Conservation (phyloP, 2,329 filamentous ascomycete genomes). For the Phialocephala subalpina region DNA sequence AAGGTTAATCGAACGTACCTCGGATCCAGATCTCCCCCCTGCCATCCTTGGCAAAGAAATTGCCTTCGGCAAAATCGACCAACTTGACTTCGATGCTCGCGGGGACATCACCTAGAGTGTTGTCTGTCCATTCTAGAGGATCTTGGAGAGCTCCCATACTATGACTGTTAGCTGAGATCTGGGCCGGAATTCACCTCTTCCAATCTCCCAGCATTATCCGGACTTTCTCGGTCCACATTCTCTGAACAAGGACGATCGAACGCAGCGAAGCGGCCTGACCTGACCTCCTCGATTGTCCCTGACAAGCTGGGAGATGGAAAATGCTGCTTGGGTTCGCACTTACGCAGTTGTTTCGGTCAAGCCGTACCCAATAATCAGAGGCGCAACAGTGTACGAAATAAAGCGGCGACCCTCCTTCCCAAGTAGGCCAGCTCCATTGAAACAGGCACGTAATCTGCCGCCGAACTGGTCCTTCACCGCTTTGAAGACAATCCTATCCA, state of each 20-base stretch:
- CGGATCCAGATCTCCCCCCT: conserved; percentile 92
- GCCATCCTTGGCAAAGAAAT: conserved; percentile 71
- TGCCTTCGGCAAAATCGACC: conserved; percentile 84
- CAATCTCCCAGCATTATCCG: too few relatives aligned
- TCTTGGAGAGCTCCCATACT: conserved; percentile 81
- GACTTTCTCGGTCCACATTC: too few relatives aligned
- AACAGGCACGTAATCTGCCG: conserved; percentile 83
- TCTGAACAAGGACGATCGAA: too few relatives aligned
- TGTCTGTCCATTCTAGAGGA: conserved; percentile 82
- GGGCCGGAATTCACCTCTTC: too few relatives aligned
- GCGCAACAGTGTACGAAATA: conserved; percentile 86
- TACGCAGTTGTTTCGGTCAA: conserved; percentile 77
- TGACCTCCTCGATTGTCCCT: too few relatives aligned
- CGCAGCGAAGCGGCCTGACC: too few relatives aligned
- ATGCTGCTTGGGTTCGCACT: conserved; percentile 58
- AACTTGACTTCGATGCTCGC: conserved; percentile 85
- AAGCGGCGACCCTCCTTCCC: conserved; percentile 87
- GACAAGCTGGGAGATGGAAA: too few relatives aligned
- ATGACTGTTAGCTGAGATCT: conserved; percentile 81
- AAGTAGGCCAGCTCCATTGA: conserved; percentile 93
- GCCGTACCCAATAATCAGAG: conserved; percentile 93
- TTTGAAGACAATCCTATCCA: conserved; percentile 87
- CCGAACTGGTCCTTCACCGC: conserved; percentile 90
- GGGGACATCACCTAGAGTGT: conserved; percentile 79
- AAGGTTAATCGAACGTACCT: conserved; percentile 44